A percentile compares a stretch with the other conserved stretches of the same genome.
phyloP scores from a whole-genome alignment of 306 rosid species.

The Rubus parviflorus region DNA sequence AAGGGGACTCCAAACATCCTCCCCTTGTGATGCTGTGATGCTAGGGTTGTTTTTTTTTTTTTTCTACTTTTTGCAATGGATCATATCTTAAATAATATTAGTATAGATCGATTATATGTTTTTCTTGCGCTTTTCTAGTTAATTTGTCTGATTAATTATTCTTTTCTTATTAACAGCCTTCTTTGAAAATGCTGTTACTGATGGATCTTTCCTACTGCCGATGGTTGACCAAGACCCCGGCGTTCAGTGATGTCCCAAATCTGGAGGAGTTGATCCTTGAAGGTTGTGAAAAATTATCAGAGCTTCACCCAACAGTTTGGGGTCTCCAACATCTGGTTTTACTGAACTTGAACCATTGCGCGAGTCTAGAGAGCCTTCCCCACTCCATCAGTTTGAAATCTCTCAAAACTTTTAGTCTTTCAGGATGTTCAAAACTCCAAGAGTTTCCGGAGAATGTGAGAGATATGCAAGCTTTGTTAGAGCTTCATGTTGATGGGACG shows the following conservation, averaged over 20 bases:
- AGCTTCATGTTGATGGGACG: conserved; percentile 17
- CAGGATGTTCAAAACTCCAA: conserved; percentile 10
- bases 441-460: neutral
- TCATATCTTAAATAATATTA: too few relatives aligned
- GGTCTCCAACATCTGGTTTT: neutral
- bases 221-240: neutral
- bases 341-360: neutral
- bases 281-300: conserved; percentile 7
- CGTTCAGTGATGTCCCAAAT: conserved; percentile 11
- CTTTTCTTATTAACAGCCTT: neutral
- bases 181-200: neutral
- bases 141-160: neutral
- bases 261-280: conserved; percentile 11
- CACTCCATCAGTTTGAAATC: neutral
- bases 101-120: too few relatives aligned
- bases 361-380: conserved; percentile 5
- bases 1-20: too few relatives aligned
- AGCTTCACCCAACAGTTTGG: neutral
- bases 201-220: conserved; percentile 1
- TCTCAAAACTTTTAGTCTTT: conserved; percentile 7
- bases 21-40: too few relatives aligned
- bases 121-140: neutral
- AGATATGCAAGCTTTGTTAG: neutral
- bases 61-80: too few relatives aligned
- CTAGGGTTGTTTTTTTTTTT: too few relatives aligned